Evolutionary conservation across 352 stramenopile species (phyloP), one percentile per base, ranked within the genome.

Genomic region (Pythium dissimile): DNA sequence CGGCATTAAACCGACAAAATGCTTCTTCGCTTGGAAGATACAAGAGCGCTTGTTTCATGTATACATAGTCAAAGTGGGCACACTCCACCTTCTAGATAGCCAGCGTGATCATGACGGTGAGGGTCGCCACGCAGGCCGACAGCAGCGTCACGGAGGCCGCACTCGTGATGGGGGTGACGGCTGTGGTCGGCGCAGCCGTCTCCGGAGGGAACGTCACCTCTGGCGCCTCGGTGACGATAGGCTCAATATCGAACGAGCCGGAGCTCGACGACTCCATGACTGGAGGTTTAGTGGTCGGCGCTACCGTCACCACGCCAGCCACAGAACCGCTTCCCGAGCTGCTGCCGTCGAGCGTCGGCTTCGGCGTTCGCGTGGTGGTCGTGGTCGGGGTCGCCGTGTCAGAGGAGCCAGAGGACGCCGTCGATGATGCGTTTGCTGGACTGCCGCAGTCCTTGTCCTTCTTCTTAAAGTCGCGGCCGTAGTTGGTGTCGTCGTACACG

Each of bases 401-500:
- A 12, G 42, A 53, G 37, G 16, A 30, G 32, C 16, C 16, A 13
- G 44, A 54, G 21, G 42, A 35, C 8, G 54, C 47, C 26, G 24
- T 32, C 2, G 59, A 16, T 8, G 41, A 41, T 7, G 46, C 16
- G 20, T 4, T n/a, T 8, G 23, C 10, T 28, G 62, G 55, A 18
- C 55, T 32, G 18, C 23, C 46, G 47, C 80, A 90, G 44, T 85
- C 76, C 20, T 67, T 64, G 26, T 55, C 65, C 59, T 88, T 90
- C 20, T 62, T 45, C 27, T 43, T 46, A 58, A 77, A 90, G 38
- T 60, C 38, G 12, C 44, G 60, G 23, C 68, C 67, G 61, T 83
- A 88, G 69, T 89, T 86, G 50, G 64, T 76, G 60, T 76, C 75
- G 49, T 86, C 78, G 54, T 81, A 89, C 53, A 84, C 71, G 71